Evolutionary conservation across 176 grass and related monocot species (phyloP).

Genomic region (Carex kokanica): DNA sequence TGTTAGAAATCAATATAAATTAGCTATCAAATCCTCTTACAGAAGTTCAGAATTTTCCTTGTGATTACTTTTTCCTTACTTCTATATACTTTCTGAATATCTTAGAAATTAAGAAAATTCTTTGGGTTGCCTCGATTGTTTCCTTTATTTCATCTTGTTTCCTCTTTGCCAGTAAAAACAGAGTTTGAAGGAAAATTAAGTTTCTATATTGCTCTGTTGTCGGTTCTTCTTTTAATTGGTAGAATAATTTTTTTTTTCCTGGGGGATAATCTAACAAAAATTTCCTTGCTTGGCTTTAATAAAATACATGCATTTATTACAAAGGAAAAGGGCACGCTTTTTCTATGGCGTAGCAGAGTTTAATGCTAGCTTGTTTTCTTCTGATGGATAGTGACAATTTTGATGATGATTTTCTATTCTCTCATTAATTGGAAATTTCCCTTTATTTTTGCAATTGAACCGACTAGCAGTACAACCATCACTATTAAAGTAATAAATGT

Average conservation of each 20-base stretch:
- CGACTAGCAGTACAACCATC: not conserved
- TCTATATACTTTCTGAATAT: conserved; percentile 1
- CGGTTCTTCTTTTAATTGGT: not conserved
- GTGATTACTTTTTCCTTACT: not conserved
- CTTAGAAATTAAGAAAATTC: not conserved
- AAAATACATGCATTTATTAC: conserved; percentile 29
- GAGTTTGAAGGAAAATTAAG: conserved; percentile 20
- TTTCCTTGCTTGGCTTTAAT: conserved; percentile 16
- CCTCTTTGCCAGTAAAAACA: conserved; percentile 18
- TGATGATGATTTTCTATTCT: conserved; percentile 24
- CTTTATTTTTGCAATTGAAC: not conserved
- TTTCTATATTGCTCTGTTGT: not conserved
- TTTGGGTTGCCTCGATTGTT: not conserved
- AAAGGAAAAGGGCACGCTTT: conserved; percentile 9
- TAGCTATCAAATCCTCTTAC: not conserved
- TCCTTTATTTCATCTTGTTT: not conserved
- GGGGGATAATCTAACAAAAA: not conserved
- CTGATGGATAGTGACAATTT: conserved; percentile 30
- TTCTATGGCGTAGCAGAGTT: conserved; percentile 12
- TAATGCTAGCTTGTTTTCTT: conserved; percentile 33
- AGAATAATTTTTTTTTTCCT: not conserved
- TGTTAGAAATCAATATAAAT: not conserved
- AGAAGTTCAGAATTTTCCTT: not conserved
- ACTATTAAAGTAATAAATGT: not conserved
- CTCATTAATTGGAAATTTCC: not conserved